phyloP scores from a whole-genome alignment of 202 grass and related monocot species.

The Carex arenaria region DNA sequence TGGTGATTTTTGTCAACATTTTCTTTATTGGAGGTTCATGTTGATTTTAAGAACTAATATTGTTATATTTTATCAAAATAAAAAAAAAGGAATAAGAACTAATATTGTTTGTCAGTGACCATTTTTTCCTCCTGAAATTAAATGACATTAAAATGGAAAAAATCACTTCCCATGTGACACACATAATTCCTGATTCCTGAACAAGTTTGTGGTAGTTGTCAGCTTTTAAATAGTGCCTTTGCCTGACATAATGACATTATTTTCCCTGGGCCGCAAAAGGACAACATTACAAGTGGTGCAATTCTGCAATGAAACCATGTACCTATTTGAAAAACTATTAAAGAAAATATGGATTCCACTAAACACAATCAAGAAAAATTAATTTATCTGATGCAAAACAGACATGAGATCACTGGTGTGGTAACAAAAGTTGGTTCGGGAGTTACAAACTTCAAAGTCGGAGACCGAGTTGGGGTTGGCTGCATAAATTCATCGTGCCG shows the following conservation, averaged over 20 bases:
- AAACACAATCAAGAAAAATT: background rate
- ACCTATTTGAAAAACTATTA: background rate
- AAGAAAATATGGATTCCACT: background rate
- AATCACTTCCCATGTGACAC: background rate
- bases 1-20: background rate
- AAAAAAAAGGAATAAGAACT: no score
- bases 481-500: conserved; percentile 66
- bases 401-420: conserved; percentile 84
- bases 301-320: background rate
- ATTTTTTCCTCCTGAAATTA: background rate
- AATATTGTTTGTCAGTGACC: background rate
- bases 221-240: background rate
- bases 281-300: background rate
- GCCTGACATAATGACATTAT: background rate
- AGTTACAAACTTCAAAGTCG: conserved; percentile 38
- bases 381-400: conserved; percentile 8
- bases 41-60: background rate
- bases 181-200: background rate
- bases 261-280: background rate
- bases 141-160: background rate
- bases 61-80: background rate
- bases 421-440: conserved; percentile 51
- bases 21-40: background rate
- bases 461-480: conserved; percentile 75
- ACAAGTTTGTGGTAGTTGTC: background rate